Conservation (phyloP, 495 filamentous ascomycete species). For the Xylaria bambusicola region DNA sequence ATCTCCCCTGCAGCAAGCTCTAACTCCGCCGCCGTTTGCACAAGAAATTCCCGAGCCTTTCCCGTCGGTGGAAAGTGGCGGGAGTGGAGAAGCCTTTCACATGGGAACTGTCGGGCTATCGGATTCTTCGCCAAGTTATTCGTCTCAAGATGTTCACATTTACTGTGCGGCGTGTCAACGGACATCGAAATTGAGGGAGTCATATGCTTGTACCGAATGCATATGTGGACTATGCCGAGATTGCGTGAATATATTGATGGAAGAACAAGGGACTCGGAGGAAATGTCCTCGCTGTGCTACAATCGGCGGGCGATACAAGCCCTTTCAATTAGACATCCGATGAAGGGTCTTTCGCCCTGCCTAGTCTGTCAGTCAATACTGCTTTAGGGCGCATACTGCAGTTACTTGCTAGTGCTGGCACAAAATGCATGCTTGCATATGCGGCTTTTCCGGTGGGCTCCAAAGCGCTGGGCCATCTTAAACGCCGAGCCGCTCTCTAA, state of each 20-base stretch:
- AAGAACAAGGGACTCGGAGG: conserved; percentile 58
- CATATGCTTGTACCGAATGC: conserved; percentile 91
- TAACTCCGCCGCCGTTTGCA: conserved; percentile 76
- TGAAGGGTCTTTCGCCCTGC: conserved; percentile 31
- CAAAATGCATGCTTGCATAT: background rate
- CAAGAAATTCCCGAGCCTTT: conserved; percentile 72
- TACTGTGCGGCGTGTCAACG: conserved; percentile 84
- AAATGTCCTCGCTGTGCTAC: conserved; percentile 68
- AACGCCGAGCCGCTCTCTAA: conserved; percentile 12
- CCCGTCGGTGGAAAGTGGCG: conserved; percentile 74
- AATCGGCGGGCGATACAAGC: conserved; percentile 68
- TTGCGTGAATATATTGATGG: conserved; percentile 78
- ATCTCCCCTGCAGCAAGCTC: conserved; percentile 81
- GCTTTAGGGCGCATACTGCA: background rate
- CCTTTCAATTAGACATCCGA: conserved; percentile 65
- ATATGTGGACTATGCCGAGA: conserved; percentile 87
- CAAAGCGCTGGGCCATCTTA: background rate
- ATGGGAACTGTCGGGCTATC: conserved; percentile 53
- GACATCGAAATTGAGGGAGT: conserved; percentile 70
- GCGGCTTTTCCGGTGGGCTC: background rate
- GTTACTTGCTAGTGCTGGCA: background rate
- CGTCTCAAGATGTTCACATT: conserved; percentile 70
- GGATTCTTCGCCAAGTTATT: conserved; percentile 57
- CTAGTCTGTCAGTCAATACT: background rate
- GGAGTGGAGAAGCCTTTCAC: conserved; percentile 67